Conservation (phyloP, 2,329 filamentous ascomycete genomes). For the Fusarium sp. region DNA sequence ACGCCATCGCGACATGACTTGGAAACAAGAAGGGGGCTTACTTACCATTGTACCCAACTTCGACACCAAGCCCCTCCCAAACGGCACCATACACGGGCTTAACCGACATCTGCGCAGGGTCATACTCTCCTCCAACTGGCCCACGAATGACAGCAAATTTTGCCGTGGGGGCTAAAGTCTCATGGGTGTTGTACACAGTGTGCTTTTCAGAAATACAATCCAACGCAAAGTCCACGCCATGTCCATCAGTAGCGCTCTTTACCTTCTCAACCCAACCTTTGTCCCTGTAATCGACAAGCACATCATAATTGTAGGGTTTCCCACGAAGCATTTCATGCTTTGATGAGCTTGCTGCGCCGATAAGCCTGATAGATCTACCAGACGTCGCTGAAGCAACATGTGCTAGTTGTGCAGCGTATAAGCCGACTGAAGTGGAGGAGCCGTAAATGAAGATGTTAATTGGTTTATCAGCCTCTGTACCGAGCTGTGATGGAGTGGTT, state of each 20-base stretch:
- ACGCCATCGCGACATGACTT: too few species aligned
- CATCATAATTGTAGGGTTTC: conserved; percentile 52
- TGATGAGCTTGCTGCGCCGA: conserved; percentile 46
- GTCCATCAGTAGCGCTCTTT: conserved; percentile 29
- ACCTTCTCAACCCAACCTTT: conserved; percentile 49
- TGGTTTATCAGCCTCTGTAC: rapidly evolving
- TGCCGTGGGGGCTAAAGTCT: conserved; percentile 43
- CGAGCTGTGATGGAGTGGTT: rapidly evolving
- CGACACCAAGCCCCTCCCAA: conserved; percentile 55
- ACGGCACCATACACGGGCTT: conserved; percentile 55
- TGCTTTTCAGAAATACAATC: conserved; percentile 54
- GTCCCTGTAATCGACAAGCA: conserved; percentile 54
- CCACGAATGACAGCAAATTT: conserved; percentile 44
- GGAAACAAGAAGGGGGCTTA: too few species aligned
- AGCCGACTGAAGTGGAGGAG: conserved; percentile 49
- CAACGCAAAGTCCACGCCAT: conserved; percentile 51
- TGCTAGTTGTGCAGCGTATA: conserved; percentile 50
- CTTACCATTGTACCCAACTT: conserved; percentile 52
- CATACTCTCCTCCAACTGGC: conserved; percentile 40
- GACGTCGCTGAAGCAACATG: conserved; percentile 5
- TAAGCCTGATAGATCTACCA: conserved; percentile 35
- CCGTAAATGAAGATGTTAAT: conserved; percentile 48
- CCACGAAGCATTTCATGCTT: conserved; percentile 44
- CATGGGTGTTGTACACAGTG: conserved; percentile 49
- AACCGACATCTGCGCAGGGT: conserved; percentile 35